A percentile compares a stretch with the other conserved stretches of the same genome.
Evolutionary conservation across 176 grass and related monocot genomes (phyloP).

Genomic region (Echinochloa phyllopogon): DNA sequence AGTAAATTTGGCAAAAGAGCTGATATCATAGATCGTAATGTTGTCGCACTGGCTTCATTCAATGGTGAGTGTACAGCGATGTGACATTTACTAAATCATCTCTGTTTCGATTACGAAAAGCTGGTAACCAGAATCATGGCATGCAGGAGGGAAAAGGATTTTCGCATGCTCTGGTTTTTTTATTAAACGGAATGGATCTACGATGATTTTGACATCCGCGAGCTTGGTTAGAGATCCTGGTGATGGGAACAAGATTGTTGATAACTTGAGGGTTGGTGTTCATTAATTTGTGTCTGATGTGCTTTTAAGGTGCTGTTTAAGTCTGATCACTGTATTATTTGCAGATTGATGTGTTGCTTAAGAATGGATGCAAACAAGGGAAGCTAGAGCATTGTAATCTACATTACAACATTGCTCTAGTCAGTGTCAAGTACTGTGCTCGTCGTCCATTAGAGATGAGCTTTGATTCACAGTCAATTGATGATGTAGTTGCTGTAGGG

Average conservation of each 20-base stretch:
- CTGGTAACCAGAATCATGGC: neutral
- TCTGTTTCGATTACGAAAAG: neutral
- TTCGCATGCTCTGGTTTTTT: slow-evolving; percentile 18
- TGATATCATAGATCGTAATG: neutral
- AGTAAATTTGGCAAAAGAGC: neutral
- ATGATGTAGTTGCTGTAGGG: neutral
- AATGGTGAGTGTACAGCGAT: neutral
- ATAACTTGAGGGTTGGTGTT: slow-evolving; percentile 25
- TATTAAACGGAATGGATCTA: slow-evolving; percentile 24
- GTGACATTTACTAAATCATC: too few species aligned
- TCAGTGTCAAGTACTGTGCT: neutral
- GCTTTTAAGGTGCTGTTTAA: slow-evolving; percentile 1
- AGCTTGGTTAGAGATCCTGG: slow-evolving; percentile 9
- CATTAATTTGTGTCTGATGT: neutral
- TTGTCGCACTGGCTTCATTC: slow-evolving; percentile 19
- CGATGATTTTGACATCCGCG: slow-evolving; percentile 18
- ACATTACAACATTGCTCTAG: slow-evolving; percentile 33
- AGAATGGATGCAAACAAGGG: neutral
- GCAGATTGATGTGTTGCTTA: slow-evolving; percentile 34
- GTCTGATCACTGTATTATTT: slow-evolving; percentile 14
- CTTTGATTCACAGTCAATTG: neutral
- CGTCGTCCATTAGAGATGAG: neutral
- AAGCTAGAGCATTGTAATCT: slow-evolving; percentile 5
- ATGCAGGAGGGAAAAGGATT: slow-evolving; percentile 5
- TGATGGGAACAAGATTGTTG: slow-evolving; percentile 1